These are phyloP conservation scores for Pseudovirgaria hyperparasitica DNA, from an alignment of 2,329 filamentous ascomycete genomes.

Conservation along the genomic window DNA sequence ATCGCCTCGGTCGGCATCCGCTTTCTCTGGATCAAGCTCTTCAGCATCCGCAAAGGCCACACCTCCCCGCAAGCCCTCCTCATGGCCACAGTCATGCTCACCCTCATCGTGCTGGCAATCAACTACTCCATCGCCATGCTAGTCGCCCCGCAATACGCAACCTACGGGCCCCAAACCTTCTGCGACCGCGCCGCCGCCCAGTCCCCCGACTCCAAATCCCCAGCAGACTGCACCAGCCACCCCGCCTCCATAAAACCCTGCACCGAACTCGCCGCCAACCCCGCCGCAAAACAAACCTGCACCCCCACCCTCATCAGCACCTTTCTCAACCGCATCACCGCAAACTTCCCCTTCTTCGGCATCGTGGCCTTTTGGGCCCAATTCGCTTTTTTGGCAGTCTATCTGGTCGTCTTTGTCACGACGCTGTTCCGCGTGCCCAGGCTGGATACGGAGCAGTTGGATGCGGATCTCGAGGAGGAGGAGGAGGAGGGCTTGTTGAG, in stretches of 20 bases:
- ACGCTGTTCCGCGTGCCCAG: slow-evolving; percentile 70
- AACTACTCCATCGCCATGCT: slow-evolving; percentile 91
- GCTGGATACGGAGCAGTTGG: slow-evolving; percentile 62
- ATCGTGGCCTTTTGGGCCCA: slow-evolving; percentile 92
- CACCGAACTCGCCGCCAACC: slow-evolving; percentile 60
- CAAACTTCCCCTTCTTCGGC: slow-evolving; percentile 94
- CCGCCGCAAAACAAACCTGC: slow-evolving; percentile 67
- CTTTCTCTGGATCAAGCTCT: slow-evolving; percentile 90
- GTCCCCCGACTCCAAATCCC: too few species aligned
- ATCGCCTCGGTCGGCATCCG: slow-evolving; percentile 82
- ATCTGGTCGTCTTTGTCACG: slow-evolving; percentile 67
- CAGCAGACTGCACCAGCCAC: slow-evolving; percentile 65
- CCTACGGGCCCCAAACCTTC: slow-evolving; percentile 87
- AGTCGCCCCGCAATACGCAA: slow-evolving; percentile 90
- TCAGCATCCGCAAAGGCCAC: slow-evolving; percentile 77
- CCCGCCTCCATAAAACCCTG: slow-evolving; percentile 66
- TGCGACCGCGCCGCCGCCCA: slow-evolving; percentile 62
- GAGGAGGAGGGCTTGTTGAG: slow-evolving; percentile 89
- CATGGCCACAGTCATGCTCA: slow-evolving; percentile 80
- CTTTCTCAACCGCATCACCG: slow-evolving; percentile 80
- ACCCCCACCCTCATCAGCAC: slow-evolving; percentile 85
- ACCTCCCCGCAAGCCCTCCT: slow-evolving; percentile 87
- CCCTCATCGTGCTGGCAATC: slow-evolving; percentile 76
- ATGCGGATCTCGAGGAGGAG: slow-evolving; percentile 80
- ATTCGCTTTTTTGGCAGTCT: slow-evolving; percentile 76